Evolutionary conservation across 148 eudicot species (phyloP), one percentile per base, ranked within the genome.

Genomic region (Persicaria maculosa): DNA sequence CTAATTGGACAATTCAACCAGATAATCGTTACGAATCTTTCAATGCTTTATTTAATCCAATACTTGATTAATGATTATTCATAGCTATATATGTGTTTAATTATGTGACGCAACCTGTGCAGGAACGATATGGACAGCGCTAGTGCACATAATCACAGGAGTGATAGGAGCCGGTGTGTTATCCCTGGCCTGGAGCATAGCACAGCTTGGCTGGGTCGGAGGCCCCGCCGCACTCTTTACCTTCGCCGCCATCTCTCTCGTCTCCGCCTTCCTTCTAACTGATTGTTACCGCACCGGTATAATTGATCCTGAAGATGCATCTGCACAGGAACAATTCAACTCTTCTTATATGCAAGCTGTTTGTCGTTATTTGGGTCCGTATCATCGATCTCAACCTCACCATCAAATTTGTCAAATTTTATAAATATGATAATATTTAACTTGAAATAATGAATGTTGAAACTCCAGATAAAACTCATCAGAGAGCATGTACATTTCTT

Each of bases 131-230:
- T 86, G 84, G 85, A 80, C 81, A 20, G 81, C 81, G 25, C 22
- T 73, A 0, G 85, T 87, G 9, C 89, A 84, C 77, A 77, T 84
- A 25, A 82, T 85, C 64, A 83, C 85, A n/a, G 88, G 84, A 8
- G 88, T 85, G 5, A 80, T 85, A 15, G 88, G 88, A 19, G 80
- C 88, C 0, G 85, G 87, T 17, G 85, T 80, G 9, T 71, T 79
- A 31, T 82, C 85, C 4, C 78, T 82, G 2, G 83, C 87, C 1
- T 86, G 87, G 87, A 82, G 87, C 67, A 77, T 75, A 22, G 87
- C 87, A 9, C 85, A 82, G 50, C 69, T 86, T 12, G 90, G 89
- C 4, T 86, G 88, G 88, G 64, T 83, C 36, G 88, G 79, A 10
- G 88, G 88, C 44, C 81, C 83, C 43, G 8, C 81, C 20, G 58